Evolutionary conservation across 2,329 filamentous ascomycete genomes (phyloP).

Genomic region (Sporothrix curviconia): DNA sequence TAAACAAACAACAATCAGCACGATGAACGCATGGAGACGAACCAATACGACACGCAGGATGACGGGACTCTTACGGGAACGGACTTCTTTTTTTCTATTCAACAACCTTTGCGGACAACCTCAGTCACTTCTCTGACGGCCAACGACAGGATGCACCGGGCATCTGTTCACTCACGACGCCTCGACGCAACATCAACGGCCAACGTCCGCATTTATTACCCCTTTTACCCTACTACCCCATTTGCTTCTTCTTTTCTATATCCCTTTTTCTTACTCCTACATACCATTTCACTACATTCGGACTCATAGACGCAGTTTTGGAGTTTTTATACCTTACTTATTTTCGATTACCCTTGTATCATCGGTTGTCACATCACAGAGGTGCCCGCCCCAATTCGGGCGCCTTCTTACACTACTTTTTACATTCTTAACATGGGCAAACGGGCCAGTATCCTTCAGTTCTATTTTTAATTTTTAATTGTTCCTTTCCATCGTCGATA

Average conservation of each 20-base stretch:
- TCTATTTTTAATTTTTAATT: conserved; percentile 13
- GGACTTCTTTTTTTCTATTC: no score
- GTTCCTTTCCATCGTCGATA: neutral
- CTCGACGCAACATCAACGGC: neutral
- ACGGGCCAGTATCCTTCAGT: neutral
- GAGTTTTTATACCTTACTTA: conserved; percentile 8
- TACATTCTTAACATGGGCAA: conserved; percentile 5
- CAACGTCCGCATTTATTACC: no score
- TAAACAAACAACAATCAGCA: neutral
- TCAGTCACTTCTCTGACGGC: no score
- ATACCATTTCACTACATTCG: conserved; percentile 1
- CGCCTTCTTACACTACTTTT: neutral
- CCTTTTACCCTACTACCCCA: neutral
- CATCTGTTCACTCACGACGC: no score
- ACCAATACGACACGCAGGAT: neutral
- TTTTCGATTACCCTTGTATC: neutral
- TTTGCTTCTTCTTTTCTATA: neutral
- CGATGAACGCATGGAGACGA: neutral
- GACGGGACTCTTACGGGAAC: no score
- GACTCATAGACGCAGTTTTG: conserved; percentile 14
- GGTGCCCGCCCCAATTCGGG: neutral
- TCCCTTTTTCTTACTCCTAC: neutral
- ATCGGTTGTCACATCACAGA: conserved; percentile 2
- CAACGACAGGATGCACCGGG: neutral
- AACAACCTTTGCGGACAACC: no score